A percentile compares a stretch with the other conserved stretches of the same genome.
Evolutionary conservation across 1,284 basidiomycete species (phyloP).

Genomic region (Sporisorium reilianum): DNA sequence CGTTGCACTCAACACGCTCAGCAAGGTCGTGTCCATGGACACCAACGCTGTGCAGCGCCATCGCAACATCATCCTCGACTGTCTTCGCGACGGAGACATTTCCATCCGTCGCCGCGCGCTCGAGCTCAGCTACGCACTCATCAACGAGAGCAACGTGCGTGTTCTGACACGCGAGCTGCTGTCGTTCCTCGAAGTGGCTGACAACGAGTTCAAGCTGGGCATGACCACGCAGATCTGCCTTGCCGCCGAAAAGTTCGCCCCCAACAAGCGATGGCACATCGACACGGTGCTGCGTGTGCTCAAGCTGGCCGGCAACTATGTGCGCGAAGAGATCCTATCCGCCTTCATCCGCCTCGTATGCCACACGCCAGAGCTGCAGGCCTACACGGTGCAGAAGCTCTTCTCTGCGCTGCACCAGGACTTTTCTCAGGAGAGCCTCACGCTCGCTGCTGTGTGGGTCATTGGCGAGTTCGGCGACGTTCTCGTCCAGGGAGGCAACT

Average conservation of each 20-base stretch:
- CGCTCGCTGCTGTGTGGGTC: conserved; percentile 92
- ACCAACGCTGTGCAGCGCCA: conserved; percentile 98
- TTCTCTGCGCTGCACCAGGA: conserved; percentile 89
- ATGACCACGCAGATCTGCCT: conserved; percentile 98
- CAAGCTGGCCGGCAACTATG: conserved; percentile 97
- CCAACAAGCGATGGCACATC: conserved; percentile 99
- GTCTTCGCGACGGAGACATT: conserved; percentile 96
- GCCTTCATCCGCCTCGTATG: conserved; percentile 95
- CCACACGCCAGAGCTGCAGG: conserved; percentile 96
- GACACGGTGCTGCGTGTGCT: conserved; percentile 94
- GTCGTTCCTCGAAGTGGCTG: conserved; percentile 96
- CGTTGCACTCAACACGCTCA: conserved; percentile 96
- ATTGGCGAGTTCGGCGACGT: conserved; percentile 97
- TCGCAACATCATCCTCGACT: conserved; percentile 97
- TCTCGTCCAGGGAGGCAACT: conserved; percentile 81
- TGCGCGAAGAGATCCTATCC: conserved; percentile 94
- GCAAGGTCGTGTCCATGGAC: conserved; percentile 98
- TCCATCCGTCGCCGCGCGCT: conserved; percentile 96
- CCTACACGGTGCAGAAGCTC: conserved; percentile 92
- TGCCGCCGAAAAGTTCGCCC: conserved; percentile 95
- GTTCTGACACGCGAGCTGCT: conserved; percentile 91
- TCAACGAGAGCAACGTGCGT: conserved; percentile 94
- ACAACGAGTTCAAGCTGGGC: conserved; percentile 97
- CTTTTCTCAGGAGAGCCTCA: conserved; percentile 95
- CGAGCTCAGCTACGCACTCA: conserved; percentile 95